A percentile compares a stretch with the other conserved stretches of the same genome.
phyloP scores from a whole-genome alignment of 2,329 filamentous ascomycete genomes.

The Colletotrichum godetiae region DNA sequence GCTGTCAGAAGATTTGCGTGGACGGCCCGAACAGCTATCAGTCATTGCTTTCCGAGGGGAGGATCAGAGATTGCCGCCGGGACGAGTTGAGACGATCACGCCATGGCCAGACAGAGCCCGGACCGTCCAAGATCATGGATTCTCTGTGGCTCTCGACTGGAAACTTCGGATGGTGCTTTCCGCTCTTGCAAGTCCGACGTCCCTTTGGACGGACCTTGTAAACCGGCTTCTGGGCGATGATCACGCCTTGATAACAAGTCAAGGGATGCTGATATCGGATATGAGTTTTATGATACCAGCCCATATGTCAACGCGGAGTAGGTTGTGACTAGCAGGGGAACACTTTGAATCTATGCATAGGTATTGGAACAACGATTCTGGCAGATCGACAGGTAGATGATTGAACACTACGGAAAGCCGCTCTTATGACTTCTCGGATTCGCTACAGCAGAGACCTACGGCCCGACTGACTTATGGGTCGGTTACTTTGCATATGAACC shows the following conservation, averaged over 20 bases:
- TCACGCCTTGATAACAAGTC: background rate
- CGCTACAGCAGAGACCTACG: background rate
- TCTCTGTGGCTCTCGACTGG: background rate
- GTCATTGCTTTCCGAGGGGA: slow-evolving; percentile 10
- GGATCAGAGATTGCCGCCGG: background rate
- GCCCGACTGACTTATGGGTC: background rate
- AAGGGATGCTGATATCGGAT: background rate
- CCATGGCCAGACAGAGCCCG: background rate
- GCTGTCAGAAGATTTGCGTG: background rate
- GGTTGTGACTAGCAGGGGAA: background rate
- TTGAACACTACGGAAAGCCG: background rate
- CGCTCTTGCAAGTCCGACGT: background rate
- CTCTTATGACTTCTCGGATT: background rate
- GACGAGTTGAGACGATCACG: slow-evolving; percentile 31
- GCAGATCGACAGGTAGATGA: background rate
- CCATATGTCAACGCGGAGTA: background rate
- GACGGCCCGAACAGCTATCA: background rate
- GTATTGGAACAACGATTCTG: background rate
- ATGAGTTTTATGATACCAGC: background rate
- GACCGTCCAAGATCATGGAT: background rate
- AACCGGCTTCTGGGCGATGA: background rate
- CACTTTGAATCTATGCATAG: background rate
- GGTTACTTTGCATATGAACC: slow-evolving; percentile 9
- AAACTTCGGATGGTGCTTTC: slow-evolving; percentile 12
- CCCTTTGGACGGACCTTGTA: background rate